These are phyloP conservation scores for Poronia punctata DNA, from an alignment of 495 filamentous ascomycete species.

Conservation along the genomic window DNA sequence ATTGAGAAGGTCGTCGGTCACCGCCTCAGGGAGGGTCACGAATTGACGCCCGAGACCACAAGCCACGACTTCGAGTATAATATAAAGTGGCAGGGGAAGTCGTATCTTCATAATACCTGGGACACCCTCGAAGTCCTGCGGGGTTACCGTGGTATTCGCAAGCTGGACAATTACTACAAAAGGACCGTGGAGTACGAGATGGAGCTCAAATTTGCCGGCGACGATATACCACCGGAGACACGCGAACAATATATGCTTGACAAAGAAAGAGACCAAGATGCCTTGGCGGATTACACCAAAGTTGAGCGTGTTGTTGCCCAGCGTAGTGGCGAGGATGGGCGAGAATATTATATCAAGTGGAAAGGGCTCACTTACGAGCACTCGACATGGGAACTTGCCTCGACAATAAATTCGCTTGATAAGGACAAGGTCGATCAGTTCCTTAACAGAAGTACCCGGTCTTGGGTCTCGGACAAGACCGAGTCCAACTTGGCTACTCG, in stretches of 20 bases:
- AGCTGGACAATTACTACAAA: conserved; percentile 87
- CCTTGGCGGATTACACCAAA: conserved; percentile 74
- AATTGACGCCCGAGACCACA: conserved; percentile 47
- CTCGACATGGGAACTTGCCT: conserved; percentile 87
- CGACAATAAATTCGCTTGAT: conserved; percentile 65
- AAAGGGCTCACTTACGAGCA: conserved; percentile 80
- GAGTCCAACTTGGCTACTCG: conserved; percentile 72
- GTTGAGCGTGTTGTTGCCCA: conserved; percentile 87
- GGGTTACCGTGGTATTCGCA: conserved; percentile 62
- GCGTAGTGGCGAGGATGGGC: conserved; percentile 65
- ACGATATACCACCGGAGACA: conserved; percentile 71
- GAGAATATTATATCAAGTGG: conserved; percentile 91
- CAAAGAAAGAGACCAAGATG: conserved; percentile 76
- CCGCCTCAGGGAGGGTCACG: conserved; percentile 61
- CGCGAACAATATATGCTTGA: conserved; percentile 87
- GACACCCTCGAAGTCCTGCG: conserved; percentile 64
- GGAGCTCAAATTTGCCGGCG: conserved; percentile 58
- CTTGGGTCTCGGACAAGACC: conserved; percentile 65
- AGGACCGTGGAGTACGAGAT: conserved; percentile 72
- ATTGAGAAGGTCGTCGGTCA: conserved; percentile 90
- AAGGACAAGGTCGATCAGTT: conserved; percentile 87
- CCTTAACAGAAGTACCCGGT: conserved; percentile 67
- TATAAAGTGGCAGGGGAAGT: conserved; percentile 96
- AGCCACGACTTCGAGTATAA: conserved; percentile 87
- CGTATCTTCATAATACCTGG: conserved; percentile 94